phyloP scores from a whole-genome alignment of 2,329 filamentous ascomycete genomes.

The Lasiodiplodia sp. region DNA sequence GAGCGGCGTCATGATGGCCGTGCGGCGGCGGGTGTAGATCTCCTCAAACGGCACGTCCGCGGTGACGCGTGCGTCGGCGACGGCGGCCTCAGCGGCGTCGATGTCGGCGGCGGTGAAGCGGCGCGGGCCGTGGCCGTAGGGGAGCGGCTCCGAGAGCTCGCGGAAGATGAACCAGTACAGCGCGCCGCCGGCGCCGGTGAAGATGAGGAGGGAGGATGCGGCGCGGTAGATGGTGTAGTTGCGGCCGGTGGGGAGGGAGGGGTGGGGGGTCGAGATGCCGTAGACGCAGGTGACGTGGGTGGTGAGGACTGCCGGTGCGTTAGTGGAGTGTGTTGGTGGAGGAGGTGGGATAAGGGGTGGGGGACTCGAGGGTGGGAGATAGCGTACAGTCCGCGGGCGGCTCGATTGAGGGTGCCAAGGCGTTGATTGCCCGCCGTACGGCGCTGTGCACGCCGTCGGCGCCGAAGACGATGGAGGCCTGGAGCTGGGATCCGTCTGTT shows the following conservation, averaged over 20 bases:
- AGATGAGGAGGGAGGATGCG: conserved; percentile 31
- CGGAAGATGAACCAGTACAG: conserved; percentile 38
- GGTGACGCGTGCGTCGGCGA: conserved; percentile 39
- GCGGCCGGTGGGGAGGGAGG: conserved; percentile 12
- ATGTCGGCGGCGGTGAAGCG: conserved; percentile 34
- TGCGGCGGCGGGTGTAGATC: conserved; percentile 40
- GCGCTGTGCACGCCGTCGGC: conserved; percentile 30
- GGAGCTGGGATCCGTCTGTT: conserved; percentile 16
- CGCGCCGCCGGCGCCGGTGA: conserved; percentile 33
- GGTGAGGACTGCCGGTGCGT: conserved; percentile 30
- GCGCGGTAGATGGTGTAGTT: conserved; percentile 29
- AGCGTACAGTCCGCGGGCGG: conserved; percentile 1
- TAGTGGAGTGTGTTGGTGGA: neutral
- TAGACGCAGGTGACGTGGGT: conserved; percentile 24
- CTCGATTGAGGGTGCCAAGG: neutral
- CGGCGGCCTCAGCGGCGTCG: conserved; percentile 40
- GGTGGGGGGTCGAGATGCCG: conserved; percentile 1
- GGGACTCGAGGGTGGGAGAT: too few relatives aligned
- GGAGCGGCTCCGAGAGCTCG: conserved; percentile 37
- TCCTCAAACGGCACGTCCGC: conserved; percentile 42
- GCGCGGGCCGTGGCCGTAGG: too few relatives aligned
- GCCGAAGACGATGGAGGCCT: conserved; percentile 28
- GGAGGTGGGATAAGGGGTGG: too few relatives aligned
- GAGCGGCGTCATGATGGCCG: conserved; percentile 38
- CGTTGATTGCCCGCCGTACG: conserved; percentile 27